Percentiles rank a stretch among this genome's conserved stretches.
These are phyloP conservation scores for Nakaseomyces nivariensis DNA, from an alignment of 1,139 yeast genomes.

Conservation along the genomic window DNA sequence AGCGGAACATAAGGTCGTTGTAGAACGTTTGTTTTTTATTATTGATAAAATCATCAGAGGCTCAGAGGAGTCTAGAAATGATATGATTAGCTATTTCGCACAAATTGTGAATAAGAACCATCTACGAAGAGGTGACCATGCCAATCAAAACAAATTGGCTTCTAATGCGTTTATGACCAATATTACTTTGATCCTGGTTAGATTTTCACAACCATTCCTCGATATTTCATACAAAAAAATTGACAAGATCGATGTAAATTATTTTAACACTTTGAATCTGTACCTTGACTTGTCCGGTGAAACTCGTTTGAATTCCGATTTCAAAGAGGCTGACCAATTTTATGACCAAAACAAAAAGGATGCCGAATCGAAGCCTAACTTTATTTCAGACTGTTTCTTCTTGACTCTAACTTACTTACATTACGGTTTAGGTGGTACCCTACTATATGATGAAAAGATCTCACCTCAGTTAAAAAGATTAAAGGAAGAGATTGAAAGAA, in stretches of 20 bases:
- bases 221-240: constrained; percentile 57
- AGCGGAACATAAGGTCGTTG: constrained; percentile 46
- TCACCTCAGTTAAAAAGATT: constrained; percentile 32
- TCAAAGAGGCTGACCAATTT: constrained; percentile 55
- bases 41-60: constrained; percentile 73
- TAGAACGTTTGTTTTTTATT: constrained; percentile 56
- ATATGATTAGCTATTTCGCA: constrained; percentile 58
- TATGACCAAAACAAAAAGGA: constrained; percentile 32
- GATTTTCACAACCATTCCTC: constrained; percentile 75
- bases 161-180: constrained; percentile 80
- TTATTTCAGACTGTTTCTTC: constrained; percentile 81
- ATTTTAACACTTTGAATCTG: constrained; percentile 39
- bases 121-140: constrained; percentile 78
- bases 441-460: constrained; percentile 47
- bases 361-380: constrained; percentile 42
- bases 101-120: constrained; percentile 70
- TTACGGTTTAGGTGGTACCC: constrained; percentile 80
- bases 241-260: constrained; percentile 65
- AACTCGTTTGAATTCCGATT: constrained; percentile 71
- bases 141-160: constrained; percentile 56
- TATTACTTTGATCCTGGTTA: constrained; percentile 54
- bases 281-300: constrained; percentile 66
- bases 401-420: constrained; percentile 70
- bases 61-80: constrained; percentile 52
- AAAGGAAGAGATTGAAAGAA: constrained; percentile 41